Percentiles rank a stretch among this genome's conserved stretches.
phyloP scores from a whole-genome alignment of 2,329 filamentous ascomycete genomes.

The Pleochaeta shiraiana region DNA sequence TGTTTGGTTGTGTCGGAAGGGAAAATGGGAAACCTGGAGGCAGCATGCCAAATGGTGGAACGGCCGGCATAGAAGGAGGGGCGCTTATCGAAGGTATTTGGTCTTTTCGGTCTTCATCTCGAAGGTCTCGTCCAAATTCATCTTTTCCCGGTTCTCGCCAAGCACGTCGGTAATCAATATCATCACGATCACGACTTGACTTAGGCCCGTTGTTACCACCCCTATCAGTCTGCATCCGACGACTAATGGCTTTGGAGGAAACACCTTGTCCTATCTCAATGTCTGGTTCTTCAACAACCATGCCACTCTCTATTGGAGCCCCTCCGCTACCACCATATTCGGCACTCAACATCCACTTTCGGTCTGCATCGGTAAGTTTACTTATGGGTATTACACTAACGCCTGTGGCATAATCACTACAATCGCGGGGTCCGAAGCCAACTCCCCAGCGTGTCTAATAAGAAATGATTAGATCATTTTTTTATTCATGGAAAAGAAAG shows the following conservation, averaged over 20 bases:
- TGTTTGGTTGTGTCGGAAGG: conserved; percentile 24
- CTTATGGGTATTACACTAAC: conserved; percentile 85
- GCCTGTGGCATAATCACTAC: conserved; percentile 84
- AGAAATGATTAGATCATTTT: conserved; percentile 12
- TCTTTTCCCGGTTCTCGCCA: conserved; percentile 3
- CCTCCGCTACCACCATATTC: conserved; percentile 88
- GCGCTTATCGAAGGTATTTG: conserved; percentile 6
- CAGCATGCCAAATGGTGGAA: conserved; percentile 12
- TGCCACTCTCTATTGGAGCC: conserved; percentile 51
- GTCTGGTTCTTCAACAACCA: conserved; percentile 91
- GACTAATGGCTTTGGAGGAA: conserved; percentile 68
- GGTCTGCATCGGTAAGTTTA: conserved; percentile 84
- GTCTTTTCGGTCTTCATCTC: conserved; percentile 9
- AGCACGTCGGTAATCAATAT: conserved; percentile 9
- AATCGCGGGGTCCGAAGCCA: conserved; percentile 89
- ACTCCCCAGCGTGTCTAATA: conserved; percentile 89
- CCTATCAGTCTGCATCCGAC: conserved; percentile 47
- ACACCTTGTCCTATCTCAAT: conserved; percentile 97
- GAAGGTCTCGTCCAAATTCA: conserved; percentile 7
- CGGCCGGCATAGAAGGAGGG: conserved; percentile 10
- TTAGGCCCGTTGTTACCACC: conserved; percentile 42
- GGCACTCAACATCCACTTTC: conserved; percentile 91
- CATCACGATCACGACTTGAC: conserved; percentile 22
- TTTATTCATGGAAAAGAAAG: no score
- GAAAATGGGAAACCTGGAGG: conserved; percentile 19